Base-by-base conservation (phyloP, 306 rosid species). In the Albizia julibrissin region DNA sequence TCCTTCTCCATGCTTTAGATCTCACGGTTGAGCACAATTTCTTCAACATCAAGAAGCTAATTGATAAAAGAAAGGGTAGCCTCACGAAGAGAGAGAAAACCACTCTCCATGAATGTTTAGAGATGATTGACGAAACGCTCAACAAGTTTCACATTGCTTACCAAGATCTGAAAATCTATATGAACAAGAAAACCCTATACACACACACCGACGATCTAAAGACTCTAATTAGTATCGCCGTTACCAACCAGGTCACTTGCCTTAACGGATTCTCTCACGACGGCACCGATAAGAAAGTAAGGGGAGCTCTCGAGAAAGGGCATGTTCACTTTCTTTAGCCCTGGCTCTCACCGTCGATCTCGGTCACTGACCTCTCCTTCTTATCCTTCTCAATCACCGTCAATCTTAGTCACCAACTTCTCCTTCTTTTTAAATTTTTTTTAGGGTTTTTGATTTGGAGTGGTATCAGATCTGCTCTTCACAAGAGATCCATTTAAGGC, bases 261-360 rank as follows among this genome's bases (percentile, higher is more conserved):
- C 31, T 93, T 19, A 94, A 93, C 73, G 98, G 98, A 0, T 93
- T 93, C 84, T 90, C 94, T 0, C 90, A 91, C 59, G 89, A 88
- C 8, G 58, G 26, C 0, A 94, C 85, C 0, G 90, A 89, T 27
- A 84, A 86, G 31, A 22, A 2, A 1, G 67, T 89, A 10, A 69
- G 97, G 62, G 44, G 80, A 61, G 75, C 56, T 0, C 49, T 93
- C 26, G 4, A 29, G 22, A 42, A 8, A 2, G 94, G 89, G 3
- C 83, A 89, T 73, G 43, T 76, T 1, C 90, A 89, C 16, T 29
- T 29, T 29, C 31, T 29, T 29, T 1, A 29, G 31, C 31, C 31
- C 31, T 1, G 3, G 2, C 31, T 29, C 3, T 29, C 2, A 29
- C 31, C 31, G 2, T 29, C 31, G 3, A 29, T 29, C 31, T 29